These are phyloP conservation scores for Xylariaceae sp. DNA, from an alignment of 2,329 filamentous ascomycete genomes.

Conservation along the genomic window DNA sequence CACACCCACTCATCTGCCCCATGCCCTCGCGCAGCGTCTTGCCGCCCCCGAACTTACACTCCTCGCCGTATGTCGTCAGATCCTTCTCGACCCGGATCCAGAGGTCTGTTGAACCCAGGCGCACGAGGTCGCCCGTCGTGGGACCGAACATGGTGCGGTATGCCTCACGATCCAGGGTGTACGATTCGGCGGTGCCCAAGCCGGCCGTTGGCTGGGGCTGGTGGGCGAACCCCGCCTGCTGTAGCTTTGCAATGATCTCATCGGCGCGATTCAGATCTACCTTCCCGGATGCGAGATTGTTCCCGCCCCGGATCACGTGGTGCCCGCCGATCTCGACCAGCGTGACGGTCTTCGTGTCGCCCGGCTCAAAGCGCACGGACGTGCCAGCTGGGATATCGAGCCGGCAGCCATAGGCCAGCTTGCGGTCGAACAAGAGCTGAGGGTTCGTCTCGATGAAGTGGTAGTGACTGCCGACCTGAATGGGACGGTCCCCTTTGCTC, in stretches of 20 bases:
- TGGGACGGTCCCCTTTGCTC: slow-evolving; percentile 82
- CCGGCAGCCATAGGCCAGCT: slow-evolving; percentile 75
- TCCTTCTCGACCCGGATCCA: slow-evolving; percentile 91
- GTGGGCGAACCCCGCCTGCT: slow-evolving; percentile 74
- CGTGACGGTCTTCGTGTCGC: slow-evolving; percentile 84
- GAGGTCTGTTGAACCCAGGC: slow-evolving; percentile 77
- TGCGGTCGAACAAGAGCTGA: slow-evolving; percentile 80
- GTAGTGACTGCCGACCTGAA: slow-evolving; percentile 93
- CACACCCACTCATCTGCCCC: slow-evolving; percentile 80
- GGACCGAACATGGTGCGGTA: slow-evolving; percentile 92
- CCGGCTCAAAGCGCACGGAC: slow-evolving; percentile 89
- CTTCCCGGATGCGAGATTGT: slow-evolving; percentile 67
- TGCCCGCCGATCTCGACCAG: slow-evolving; percentile 84
- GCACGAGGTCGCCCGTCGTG: slow-evolving; percentile 79
- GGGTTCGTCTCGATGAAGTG: slow-evolving; percentile 96
- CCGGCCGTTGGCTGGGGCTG: slow-evolving; percentile 58
- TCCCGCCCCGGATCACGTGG: slow-evolving; percentile 78
- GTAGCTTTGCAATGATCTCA: slow-evolving; percentile 63
- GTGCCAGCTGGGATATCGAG: slow-evolving; percentile 90
- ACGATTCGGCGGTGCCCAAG: slow-evolving; percentile 54
- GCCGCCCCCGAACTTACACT: slow-evolving; percentile 91
- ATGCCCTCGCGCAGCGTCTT: slow-evolving; percentile 94
- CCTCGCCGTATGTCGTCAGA: slow-evolving; percentile 79
- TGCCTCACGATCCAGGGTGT: slow-evolving; percentile 69
- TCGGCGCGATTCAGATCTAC: slow-evolving; percentile 62